A percentile compares a stretch with the other conserved stretches of the same genome.
phyloP scores from a whole-genome alignment of 495 filamentous ascomycete species.

The Penicillium herquei region DNA sequence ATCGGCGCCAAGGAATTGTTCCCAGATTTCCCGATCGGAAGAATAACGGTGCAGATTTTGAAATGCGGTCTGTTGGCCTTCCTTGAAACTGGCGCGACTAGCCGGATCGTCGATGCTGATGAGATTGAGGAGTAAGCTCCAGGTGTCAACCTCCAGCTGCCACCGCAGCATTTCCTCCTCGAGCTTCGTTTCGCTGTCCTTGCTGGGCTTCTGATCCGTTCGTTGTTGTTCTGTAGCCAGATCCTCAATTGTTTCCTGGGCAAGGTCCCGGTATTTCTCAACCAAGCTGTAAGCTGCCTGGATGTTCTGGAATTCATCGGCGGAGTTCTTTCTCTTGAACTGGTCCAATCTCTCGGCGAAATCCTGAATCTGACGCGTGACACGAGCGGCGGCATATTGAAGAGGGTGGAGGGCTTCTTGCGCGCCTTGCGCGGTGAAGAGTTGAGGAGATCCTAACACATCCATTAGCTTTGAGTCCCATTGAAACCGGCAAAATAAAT shows the following conservation, averaged over 20 bases:
- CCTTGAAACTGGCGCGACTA: constrained; percentile 29
- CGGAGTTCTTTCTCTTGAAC: constrained; percentile 46
- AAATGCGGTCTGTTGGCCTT: constrained; percentile 40
- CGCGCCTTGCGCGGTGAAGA: constrained; percentile 51
- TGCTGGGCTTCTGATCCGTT: constrained; percentile 30
- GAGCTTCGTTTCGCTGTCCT: constrained; percentile 29
- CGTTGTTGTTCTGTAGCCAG: constrained; percentile 36
- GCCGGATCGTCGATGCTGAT: constrained; percentile 51
- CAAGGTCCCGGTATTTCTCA: constrained; percentile 41
- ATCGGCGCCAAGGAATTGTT: constrained; percentile 61
- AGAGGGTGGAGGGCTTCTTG: constrained; percentile 54
- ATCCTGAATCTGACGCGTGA: constrained; percentile 61
- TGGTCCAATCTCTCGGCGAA: constrained; percentile 66
- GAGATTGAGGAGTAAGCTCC: constrained; percentile 74
- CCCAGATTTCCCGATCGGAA: constrained; percentile 61
- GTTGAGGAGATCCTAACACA: constrained; percentile 27
- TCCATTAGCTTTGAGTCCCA: constrained; percentile 13
- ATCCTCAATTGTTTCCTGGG: constrained; percentile 41
- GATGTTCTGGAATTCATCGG: constrained; percentile 35
- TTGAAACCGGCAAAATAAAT: background rate
- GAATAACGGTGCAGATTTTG: constrained; percentile 57
- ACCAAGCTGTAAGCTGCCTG: constrained; percentile 45
- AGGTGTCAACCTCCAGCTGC: constrained; percentile 78
- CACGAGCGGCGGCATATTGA: constrained; percentile 56
- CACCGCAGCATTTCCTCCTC: constrained; percentile 62